Evolutionary conservation across 2,329 filamentous ascomycete species (phyloP).

Genomic region (Alternaria alternata): DNA sequence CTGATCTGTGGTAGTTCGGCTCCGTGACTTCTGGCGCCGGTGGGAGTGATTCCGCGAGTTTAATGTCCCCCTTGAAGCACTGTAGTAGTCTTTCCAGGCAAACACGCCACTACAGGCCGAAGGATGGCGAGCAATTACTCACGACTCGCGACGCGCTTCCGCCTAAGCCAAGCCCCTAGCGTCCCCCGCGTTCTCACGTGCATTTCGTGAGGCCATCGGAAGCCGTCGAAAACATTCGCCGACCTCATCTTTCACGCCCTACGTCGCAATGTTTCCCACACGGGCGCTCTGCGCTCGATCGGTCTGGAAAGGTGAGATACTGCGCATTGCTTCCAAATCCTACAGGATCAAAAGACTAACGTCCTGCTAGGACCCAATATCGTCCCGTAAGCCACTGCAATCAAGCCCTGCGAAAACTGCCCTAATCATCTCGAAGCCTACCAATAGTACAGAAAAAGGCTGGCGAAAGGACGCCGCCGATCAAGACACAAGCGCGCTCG

Average conservation of each 20-base stretch:
- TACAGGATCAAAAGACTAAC: constrained; percentile 31
- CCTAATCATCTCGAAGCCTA: constrained; percentile 56
- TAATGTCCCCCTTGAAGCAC: not conserved
- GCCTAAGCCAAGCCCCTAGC: constrained; percentile 38
- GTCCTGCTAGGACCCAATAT: constrained; percentile 69
- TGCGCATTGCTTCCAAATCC: constrained; percentile 60
- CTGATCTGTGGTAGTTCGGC: not conserved
- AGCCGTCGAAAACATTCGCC: constrained; percentile 29
- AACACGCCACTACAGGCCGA: not conserved
- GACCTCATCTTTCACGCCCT: constrained; percentile 38
- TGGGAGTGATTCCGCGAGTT: not conserved
- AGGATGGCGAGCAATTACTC: constrained; percentile 5
- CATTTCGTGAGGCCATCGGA: constrained; percentile 22
- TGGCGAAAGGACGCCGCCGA: constrained; percentile 72
- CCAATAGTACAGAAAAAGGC: constrained; percentile 69
- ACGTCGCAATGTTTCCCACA: constrained; percentile 71
- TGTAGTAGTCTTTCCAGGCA: not conserved
- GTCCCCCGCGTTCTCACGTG: constrained; percentile 40
- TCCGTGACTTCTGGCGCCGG: not conserved
- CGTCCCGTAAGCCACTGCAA: constrained; percentile 66
- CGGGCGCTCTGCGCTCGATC: constrained; percentile 71
- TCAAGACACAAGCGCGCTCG: constrained; percentile 84
- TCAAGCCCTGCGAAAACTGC: constrained; percentile 6
- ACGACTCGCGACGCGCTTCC: constrained; percentile 39
- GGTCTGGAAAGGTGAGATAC: constrained; percentile 83